Evolutionary conservation across 73 alveolate genomes (phyloP), one percentile per base, ranked within the genome.

Genomic region (Paramecium bursaria): DNA sequence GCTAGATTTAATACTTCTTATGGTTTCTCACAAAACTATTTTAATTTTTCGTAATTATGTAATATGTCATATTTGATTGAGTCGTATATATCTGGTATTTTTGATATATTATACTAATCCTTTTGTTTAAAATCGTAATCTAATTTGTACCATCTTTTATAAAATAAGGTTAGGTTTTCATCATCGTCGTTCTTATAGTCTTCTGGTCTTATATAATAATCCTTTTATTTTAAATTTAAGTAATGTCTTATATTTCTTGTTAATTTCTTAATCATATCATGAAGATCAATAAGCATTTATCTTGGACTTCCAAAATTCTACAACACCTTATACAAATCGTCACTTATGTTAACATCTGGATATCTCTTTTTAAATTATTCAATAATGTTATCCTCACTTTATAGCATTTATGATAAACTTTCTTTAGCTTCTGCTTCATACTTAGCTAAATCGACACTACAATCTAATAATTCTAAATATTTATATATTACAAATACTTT

Each of bases 51-150:
- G 21, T 92, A 91, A 73, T 95, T 94, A 49, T 95, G 99, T 2
- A 92, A 75, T 60, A 93, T 85, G 82, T 95, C 99, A 87, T 90
- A 95, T 75, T 92, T 95, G 35, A 95, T 94, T 75, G 90, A 92
- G 73, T 95, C 99, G 74, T 92, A 93, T 29, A 95, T 92, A 80
- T 95, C 98, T 26, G 99, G 98, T n/a, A 95, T 87, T 86, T 95
- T 95, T 7, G 96, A 86, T 42, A 94, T 92, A 52, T 95, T 97
- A 75, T 75, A 95, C 39, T 48, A 54, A 19, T 88, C 87, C 42
- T 92, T 93, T 22, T 87, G 48, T 39, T 75, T 79, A 60, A 95
- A 93, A 86, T 93, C 99, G 30, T 91, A 86, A 52, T 91, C 95
- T 55, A 95, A 80, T 85, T 95, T 95, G 17, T 86, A 86, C 94